phyloP scores from a whole-genome alignment of 768 basidiomycete genomes.

The Boletus rufocinnamomeus region DNA sequence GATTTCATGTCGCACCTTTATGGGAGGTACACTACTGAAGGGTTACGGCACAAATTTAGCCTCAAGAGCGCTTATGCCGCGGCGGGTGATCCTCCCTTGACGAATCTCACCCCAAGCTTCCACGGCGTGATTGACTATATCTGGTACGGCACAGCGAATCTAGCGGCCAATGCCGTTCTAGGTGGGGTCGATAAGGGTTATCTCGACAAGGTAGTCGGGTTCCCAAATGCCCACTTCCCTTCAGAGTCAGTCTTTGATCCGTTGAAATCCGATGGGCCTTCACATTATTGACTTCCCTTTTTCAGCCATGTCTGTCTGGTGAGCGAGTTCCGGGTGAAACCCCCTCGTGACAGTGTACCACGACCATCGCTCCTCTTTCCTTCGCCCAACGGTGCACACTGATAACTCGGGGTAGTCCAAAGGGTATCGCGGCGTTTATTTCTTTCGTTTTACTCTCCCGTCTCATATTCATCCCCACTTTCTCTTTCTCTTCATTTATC shows the following conservation, averaged over 20 bases:
- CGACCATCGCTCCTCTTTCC: conserved; percentile 43
- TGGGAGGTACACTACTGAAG: conserved; percentile 90
- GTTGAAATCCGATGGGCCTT: conserved; percentile 7
- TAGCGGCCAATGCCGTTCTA: conserved; percentile 81
- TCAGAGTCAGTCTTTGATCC: conserved; percentile 76
- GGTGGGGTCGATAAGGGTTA: conserved; percentile 86
- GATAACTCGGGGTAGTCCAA: conserved; percentile 6
- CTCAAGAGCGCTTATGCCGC: conserved; percentile 84
- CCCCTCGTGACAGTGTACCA: conserved; percentile 51
- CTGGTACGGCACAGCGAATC: conserved; percentile 78
- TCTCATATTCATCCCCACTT: conserved; percentile 12
- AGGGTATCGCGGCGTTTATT: conserved; percentile 9
- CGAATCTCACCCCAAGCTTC: conserved; percentile 90
- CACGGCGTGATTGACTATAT: conserved; percentile 90
- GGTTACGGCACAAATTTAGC: conserved; percentile 74
- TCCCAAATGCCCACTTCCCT: conserved; percentile 96
- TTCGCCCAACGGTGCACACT: conserved; percentile 39
- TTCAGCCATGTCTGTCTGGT: conserved; percentile 71
- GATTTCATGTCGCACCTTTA: conserved; percentile 94
- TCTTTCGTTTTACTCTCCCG: not conserved
- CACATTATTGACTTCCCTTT: conserved; percentile 11
- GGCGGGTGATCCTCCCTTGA: conserved; percentile 65
- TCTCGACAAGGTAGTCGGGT: conserved; percentile 89
- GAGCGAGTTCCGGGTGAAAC: conserved; percentile 78
- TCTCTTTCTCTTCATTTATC: conserved; percentile 28